phyloP scores from a whole-genome alignment of 169 alveolate genomes.

The Plasmodium gonderi region DNA sequence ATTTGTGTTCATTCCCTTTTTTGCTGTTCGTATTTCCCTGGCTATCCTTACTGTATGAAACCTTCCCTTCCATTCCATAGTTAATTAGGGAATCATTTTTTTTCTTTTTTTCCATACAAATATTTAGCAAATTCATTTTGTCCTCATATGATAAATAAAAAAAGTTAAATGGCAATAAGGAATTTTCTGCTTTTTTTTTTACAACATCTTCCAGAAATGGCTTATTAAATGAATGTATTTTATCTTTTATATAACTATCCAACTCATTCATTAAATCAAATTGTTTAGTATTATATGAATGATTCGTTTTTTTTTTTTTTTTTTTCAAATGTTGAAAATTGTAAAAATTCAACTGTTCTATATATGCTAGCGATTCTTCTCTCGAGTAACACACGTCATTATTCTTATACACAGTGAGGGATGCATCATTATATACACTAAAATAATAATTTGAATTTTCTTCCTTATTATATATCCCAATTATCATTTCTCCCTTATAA shows the following conservation, averaged over 20 bases:
- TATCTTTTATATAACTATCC: constrained; percentile 40
- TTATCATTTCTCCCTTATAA: constrained; percentile 37
- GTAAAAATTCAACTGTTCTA: constrained; percentile 59
- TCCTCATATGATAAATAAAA: constrained; percentile 46
- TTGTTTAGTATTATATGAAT: constrained; percentile 6
- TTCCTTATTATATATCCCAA: constrained; percentile 31
- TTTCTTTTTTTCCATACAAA: constrained; percentile 6
- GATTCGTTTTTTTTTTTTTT: not conserved
- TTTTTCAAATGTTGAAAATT: constrained; percentile 66
- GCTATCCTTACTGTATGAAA: not conserved
- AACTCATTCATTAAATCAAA: constrained; percentile 31
- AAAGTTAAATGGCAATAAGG: constrained; percentile 37
- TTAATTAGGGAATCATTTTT: not conserved
- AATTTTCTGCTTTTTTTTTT: constrained; percentile 29
- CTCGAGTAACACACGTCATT: constrained; percentile 39
- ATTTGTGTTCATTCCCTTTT: not conserved
- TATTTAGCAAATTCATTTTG: constrained; percentile 18
- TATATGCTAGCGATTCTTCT: constrained; percentile 59
- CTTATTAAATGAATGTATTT: constrained; percentile 36
- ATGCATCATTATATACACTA: constrained; percentile 62
- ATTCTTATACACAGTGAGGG: constrained; percentile 46
- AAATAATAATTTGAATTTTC: constrained; percentile 35
- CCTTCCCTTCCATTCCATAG: not conserved
- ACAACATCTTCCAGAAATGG: constrained; percentile 32
- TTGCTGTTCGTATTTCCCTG: not conserved